A percentile compares a stretch with the other conserved stretches of the same genome.
Evolutionary conservation across 1,284 basidiomycete species (phyloP).

Genomic region (Tilletiopsis washingtonensis): DNA sequence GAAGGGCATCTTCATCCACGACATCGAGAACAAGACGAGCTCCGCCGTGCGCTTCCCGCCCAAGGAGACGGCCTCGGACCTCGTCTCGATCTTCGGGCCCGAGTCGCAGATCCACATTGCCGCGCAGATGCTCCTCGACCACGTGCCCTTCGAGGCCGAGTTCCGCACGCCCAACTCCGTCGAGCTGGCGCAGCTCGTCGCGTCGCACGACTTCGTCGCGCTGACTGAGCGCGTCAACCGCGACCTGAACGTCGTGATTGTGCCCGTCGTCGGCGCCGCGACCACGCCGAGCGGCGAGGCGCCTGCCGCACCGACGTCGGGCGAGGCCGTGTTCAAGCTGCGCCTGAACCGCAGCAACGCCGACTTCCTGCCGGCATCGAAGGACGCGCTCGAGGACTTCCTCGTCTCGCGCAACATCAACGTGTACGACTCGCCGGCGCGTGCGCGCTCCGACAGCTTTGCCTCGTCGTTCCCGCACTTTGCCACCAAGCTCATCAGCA

Average conservation of each 20-base stretch:
- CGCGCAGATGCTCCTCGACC: slow-evolving; percentile 84
- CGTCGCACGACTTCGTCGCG: slow-evolving; percentile 69
- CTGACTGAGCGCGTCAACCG: slow-evolving; percentile 84
- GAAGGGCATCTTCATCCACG: slow-evolving; percentile 91
- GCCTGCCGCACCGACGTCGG: slow-evolving; percentile 48
- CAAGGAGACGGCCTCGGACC: slow-evolving; percentile 84
- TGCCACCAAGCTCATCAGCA: slow-evolving; percentile 71
- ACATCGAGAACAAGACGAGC: slow-evolving; percentile 94
- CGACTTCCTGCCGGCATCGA: slow-evolving; percentile 74
- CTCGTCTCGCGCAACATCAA: slow-evolving; percentile 65
- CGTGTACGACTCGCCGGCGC: slow-evolving; percentile 49
- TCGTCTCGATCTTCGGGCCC: slow-evolving; percentile 88
- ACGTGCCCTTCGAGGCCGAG: slow-evolving; percentile 94
- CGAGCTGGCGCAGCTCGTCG: slow-evolving; percentile 66
- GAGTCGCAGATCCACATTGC: slow-evolving; percentile 95
- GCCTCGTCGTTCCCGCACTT: slow-evolving; percentile 94
- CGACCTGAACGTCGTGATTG: slow-evolving; percentile 82
- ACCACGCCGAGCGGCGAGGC: slow-evolving; percentile 37
- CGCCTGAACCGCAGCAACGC: slow-evolving; percentile 71
- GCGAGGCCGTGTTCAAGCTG: slow-evolving; percentile 81
- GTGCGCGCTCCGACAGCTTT: slow-evolving; percentile 69
- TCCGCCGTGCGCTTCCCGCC: slow-evolving; percentile 89
- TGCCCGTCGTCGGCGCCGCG: slow-evolving; percentile 55
- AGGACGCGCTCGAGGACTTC: slow-evolving; percentile 89
- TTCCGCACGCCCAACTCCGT: slow-evolving; percentile 73